A percentile compares a stretch with the other conserved stretches of the same genome.
These are phyloP conservation scores for Pestalotiopsis fici DNA, from an alignment of 2,329 filamentous ascomycete genomes.

Conservation along the genomic window DNA sequence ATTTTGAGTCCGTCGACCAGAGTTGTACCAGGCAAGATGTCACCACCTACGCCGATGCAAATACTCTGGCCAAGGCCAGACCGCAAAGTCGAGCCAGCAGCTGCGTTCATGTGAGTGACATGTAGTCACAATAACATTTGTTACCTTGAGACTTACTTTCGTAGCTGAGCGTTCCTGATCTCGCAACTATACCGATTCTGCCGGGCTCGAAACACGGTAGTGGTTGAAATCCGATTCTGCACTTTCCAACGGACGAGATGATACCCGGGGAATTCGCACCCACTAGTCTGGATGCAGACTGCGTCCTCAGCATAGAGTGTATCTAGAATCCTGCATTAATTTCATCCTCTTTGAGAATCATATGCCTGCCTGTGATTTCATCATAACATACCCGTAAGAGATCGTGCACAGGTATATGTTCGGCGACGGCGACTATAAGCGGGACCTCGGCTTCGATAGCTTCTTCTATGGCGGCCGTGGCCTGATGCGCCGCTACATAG, in stretches of 20 bases:
- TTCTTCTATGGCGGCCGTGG: conserved; percentile 73
- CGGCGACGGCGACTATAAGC: conserved; percentile 74
- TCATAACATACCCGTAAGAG: conserved; percentile 57
- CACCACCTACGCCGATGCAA: conserved; percentile 74
- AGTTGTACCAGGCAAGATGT: conserved; percentile 72
- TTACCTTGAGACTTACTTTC: conserved; percentile 42
- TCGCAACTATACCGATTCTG: conserved; percentile 69
- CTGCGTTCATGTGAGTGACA: conserved; percentile 29
- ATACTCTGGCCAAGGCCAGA: conserved; percentile 72
- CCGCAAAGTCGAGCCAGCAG: conserved; percentile 69
- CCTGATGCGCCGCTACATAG: conserved; percentile 77
- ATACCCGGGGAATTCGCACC: conserved; percentile 76
- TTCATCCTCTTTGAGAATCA: not conserved
- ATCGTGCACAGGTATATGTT: conserved; percentile 75
- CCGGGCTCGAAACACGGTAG: conserved; percentile 71
- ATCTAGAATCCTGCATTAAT: conserved; percentile 45
- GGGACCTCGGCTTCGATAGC: conserved; percentile 77
- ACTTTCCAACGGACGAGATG: conserved; percentile 69
- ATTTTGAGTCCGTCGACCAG: conserved; percentile 71
- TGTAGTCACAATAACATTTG: not conserved
- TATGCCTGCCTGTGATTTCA: too few species aligned
- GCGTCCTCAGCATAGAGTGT: conserved; percentile 67
- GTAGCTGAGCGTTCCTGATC: conserved; percentile 74
- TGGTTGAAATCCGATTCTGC: conserved; percentile 70
- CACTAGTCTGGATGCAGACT: conserved; percentile 68